Evolutionary conservation across 2,329 filamentous ascomycete genomes (phyloP), one percentile per base, ranked within the genome.

Genomic region (Fusarium domesticum): DNA sequence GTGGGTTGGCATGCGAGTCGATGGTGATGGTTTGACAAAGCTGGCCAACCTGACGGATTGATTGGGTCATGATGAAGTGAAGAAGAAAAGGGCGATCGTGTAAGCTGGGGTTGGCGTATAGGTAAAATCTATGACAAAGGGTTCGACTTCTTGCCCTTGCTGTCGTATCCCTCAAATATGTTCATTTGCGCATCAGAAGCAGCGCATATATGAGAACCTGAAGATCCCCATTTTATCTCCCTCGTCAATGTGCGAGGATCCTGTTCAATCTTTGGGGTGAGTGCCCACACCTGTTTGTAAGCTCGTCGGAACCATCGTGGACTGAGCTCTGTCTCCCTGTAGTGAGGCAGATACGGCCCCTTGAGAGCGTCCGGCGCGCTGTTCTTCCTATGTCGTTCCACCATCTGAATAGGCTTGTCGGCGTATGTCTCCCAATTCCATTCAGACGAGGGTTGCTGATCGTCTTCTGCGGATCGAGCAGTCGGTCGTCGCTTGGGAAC

Each of bases 1-100:
- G 46, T 92, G 87, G 87, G 77, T 88, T 14, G 80, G 80, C 2
- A 83, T 92, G 80, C 77, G 87, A 25, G 82, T 90, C 1, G 85
- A 90, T 46, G 79, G 83, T 3, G 78, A 85, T 14, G 78, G 69
- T 1, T 61, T 92, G 66, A 69, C 64, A 19, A 83, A 77, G 68
- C 63, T 91, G 58, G 84, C 80, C 8, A 63, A 60, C 14, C 53
- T 77, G 54, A 52, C 63, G 28, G 61, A 68, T 35, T 65, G 55
- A 42, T 39, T 6, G 31, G 48, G 15, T 15, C 15, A 10, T n/a
- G 18, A 33, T 19, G 16, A 2, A 20, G 12, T 18, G 17, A 14
- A 37, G 20, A 7, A 18, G 17, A 10, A 32, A 14, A 36, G 7
- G 3, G 6, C 18, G 14, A 34, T 12, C 6, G 15, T 8, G 23